Base-by-base conservation (phyloP, 2,329 filamentous ascomycete genomes). In the Emergomyces pasteurianus region DNA sequence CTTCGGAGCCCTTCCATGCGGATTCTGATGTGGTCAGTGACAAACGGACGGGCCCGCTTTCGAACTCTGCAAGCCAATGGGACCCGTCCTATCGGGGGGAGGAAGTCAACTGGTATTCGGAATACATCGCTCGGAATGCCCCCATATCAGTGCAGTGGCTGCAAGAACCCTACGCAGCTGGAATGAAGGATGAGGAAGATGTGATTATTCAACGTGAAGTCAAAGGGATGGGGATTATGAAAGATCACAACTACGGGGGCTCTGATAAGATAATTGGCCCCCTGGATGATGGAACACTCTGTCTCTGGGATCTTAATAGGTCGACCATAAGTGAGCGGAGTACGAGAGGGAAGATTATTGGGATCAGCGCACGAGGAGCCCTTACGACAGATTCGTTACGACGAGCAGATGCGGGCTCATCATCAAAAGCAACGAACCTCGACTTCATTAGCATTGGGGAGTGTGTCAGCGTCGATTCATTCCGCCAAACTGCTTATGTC, bases 241-340 rank as follows among this genome's bases (percentile, higher is more conserved):
- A 81, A 7, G 80, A 81, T 23, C 76, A 76, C 66, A 77, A 74
- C 26, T 78, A 79, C 0, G 79, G 78, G 40, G 75, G 78, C n/a
- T 74, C 81, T 21, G 78, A 82, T 28, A 78, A 86, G 59, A 85
- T 89, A 0, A 81, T 95, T 18, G 86, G 88, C 0, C 90, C 91
- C 1, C 77, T 96, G 8, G 90, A 95, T 61, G 89, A 96, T 70
- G 91, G 91, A 0, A 90, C 89, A 58, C 81, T 96, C n/a, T 89
- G 87, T 66, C 75, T 96, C 7, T 96, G 91, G 91, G 88, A 95
- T 69, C 77, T 89, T 58, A 84, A 81, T 60, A 68, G 71, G 50
- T 62, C 52, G 56, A 62, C 40, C 61, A 65, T 64, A 1, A 64
- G 65, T 23, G 65, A 65, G 5, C 69, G 70, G 2, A 67, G 65